Evolutionary conservation across 768 basidiomycete genomes (phyloP).

Genomic region (Lepiota brunneoincarnata): DNA sequence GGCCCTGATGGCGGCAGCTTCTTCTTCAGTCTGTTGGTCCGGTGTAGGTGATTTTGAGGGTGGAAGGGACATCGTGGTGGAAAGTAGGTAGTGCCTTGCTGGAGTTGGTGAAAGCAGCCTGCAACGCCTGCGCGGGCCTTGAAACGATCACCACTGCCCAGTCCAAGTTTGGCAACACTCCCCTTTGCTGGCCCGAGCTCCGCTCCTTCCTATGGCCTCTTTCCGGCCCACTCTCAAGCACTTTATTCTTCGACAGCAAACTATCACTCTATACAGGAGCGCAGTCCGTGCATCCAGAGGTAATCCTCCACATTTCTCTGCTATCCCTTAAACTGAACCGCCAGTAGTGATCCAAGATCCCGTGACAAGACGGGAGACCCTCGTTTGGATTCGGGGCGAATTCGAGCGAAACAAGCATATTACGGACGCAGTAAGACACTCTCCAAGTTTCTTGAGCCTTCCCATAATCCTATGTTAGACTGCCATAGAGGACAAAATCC

Average conservation of each 20-base stretch:
- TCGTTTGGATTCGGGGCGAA: conserved; percentile 71
- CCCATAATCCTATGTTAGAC: conserved; percentile 31
- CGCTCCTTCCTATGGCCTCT: conserved; percentile 18
- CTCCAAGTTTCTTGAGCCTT: background rate
- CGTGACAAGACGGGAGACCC: conserved; percentile 58
- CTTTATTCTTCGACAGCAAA: conserved; percentile 67
- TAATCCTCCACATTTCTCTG: conserved; percentile 24
- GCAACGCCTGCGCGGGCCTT: conserved; percentile 33
- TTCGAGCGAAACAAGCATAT: conserved; percentile 62
- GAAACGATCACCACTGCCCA: conserved; percentile 32
- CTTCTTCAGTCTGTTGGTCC: conserved; percentile 12
- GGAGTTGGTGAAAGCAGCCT: conserved; percentile 16
- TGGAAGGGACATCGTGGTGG: conserved; percentile 20
- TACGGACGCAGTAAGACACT: conserved; percentile 49
- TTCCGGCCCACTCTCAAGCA: conserved; percentile 57
- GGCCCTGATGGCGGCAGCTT: conserved; percentile 15
- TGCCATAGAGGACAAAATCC: conserved; percentile 60
- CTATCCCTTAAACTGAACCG: conserved; percentile 7
- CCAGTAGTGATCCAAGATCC: conserved; percentile 60
- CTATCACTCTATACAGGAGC: conserved; percentile 59
- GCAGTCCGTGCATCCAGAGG: conserved; percentile 71
- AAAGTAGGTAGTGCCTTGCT: conserved; percentile 15
- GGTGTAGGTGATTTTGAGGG: conserved; percentile 13
- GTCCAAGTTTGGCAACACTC: conserved; percentile 15
- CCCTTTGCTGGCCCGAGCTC: conserved; percentile 10